Evolutionary conservation across 352 stramenopile genomes (phyloP), one percentile per base, ranked within the genome.

Genomic region (Blastocystis hominis): DNA sequence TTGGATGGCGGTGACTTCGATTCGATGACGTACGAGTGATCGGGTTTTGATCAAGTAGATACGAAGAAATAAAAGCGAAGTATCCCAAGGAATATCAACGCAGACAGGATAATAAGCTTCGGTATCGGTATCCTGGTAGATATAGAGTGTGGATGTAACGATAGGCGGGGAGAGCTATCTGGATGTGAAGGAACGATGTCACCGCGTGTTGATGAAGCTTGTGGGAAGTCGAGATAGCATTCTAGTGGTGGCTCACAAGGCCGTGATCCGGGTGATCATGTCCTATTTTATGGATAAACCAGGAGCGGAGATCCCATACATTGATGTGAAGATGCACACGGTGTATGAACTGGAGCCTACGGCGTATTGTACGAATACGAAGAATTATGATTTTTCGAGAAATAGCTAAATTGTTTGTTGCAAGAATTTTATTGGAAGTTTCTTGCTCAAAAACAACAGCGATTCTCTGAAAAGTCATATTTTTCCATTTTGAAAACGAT

Each of bases 171-270:
- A 97, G 89, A 96, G 93, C 78, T 97, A 97, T 89, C 91, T 96
- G 77, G 94, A 97, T 88, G 92, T 97, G 44, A 97, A 97, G 89
- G 94, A 94, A 38, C 92, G 94, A 17, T 86, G 97, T 63, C 91
- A 93, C 1, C 95, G 93, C 68, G 90, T 97, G 50, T 95, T 97
- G 64, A 94, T 97, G 47, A 94, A 96, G 90, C 94, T 97, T 13
- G 53, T 77, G 13, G 76, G 76, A 66, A 92, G 94, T 76, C 92
- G 93, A 88, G 94, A 95, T 89, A 95, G 63, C 47, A 76, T 86
- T 61, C 56, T 86, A 3, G 63, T 86, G 15, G 76, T 86, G 2
- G 76, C 54, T 17, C 76, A 86, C 46, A 68, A 56, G n/a, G 76
- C 76, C 20, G 76, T 86, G 2, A 75, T 86, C 36, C 76, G 76